Conservation (phyloP, 768 basidiomycete genomes). For the Serendipita sp. region DNA sequence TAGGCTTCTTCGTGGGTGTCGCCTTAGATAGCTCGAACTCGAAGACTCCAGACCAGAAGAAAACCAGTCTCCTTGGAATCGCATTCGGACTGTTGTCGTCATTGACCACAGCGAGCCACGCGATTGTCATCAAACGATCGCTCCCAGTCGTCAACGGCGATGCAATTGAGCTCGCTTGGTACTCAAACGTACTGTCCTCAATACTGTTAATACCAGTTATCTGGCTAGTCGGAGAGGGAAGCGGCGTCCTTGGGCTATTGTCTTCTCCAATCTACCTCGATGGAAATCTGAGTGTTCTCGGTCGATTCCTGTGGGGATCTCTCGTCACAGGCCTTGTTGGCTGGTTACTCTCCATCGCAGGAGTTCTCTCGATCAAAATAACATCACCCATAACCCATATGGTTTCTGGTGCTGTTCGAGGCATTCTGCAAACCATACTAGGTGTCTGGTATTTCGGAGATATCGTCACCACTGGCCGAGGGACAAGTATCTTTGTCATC, state of each 20-base stretch:
- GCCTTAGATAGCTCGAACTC: constrained; percentile 45
- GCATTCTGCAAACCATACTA: constrained; percentile 78
- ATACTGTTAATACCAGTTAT: constrained; percentile 56
- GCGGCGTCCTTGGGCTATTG: constrained; percentile 20
- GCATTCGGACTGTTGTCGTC: constrained; percentile 72
- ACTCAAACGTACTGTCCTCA: constrained; percentile 60
- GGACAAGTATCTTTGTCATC: constrained; percentile 64
- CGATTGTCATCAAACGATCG: constrained; percentile 84
- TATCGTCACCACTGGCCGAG: constrained; percentile 62
- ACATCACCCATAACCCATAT: constrained; percentile 97
- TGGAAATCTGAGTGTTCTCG: constrained; percentile 66
- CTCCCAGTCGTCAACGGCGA: constrained; percentile 67
- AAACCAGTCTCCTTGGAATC: constrained; percentile 37
- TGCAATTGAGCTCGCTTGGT: constrained; percentile 78
- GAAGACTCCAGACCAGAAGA: constrained; percentile 9
- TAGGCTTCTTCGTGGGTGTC: constrained; percentile 84
- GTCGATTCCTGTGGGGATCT: constrained; percentile 47
- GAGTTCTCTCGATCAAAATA: constrained; percentile 86
- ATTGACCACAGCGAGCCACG: constrained; percentile 76
- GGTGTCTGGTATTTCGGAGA: constrained; percentile 72
- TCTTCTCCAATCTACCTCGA: constrained; percentile 31
- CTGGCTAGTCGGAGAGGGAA: constrained; percentile 51
- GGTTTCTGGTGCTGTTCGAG: constrained; percentile 89
- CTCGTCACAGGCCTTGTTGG: constrained; percentile 69
- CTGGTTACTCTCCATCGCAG: constrained; percentile 90